phyloP scores from a whole-genome alignment of 305 asterid genomes.

The Fraxinus angustifolia region DNA sequence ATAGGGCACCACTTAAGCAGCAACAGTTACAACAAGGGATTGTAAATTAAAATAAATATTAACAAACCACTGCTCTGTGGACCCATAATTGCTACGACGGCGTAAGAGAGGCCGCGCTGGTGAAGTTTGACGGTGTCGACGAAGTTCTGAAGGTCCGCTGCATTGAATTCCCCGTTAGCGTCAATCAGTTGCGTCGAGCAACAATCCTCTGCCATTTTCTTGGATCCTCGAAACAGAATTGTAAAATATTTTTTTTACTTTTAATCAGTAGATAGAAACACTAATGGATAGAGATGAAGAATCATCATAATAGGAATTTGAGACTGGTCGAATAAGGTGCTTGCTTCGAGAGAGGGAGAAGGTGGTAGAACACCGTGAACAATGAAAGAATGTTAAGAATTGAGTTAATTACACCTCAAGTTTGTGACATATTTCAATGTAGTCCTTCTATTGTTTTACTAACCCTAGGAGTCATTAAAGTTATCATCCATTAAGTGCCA shows the following conservation, averaged over 20 bases:
- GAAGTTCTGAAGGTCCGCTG: slow-evolving; percentile 39
- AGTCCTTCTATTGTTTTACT: neutral
- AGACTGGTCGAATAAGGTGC: neutral
- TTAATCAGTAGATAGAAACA: neutral
- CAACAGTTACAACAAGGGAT: neutral
- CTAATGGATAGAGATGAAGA: neutral
- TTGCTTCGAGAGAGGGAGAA: slow-evolving; percentile 9
- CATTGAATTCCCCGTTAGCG: slow-evolving; percentile 52
- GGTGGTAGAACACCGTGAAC: slow-evolving; percentile 16
- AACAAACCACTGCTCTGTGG: slow-evolving; percentile 59
- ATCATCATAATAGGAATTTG: neutral
- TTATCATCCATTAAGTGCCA: neutral
- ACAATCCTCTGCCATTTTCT: slow-evolving; percentile 31
- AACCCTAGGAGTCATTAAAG: neutral
- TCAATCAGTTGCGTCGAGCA: slow-evolving; percentile 47
- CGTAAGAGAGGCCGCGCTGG: slow-evolving; percentile 52
- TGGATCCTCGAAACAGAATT: neutral
- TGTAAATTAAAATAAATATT: neutral
- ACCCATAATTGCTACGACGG: slow-evolving; percentile 65
- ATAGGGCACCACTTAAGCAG: neutral
- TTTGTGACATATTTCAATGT: neutral
- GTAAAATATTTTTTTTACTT: neutral
- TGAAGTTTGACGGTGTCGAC: slow-evolving; percentile 37
- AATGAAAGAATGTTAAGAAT: slow-evolving; percentile 18
- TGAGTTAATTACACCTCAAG: neutral